Evolutionary conservation across 352 stramenopile species (phyloP).

Genomic region (Phytophthora ohioensis): DNA sequence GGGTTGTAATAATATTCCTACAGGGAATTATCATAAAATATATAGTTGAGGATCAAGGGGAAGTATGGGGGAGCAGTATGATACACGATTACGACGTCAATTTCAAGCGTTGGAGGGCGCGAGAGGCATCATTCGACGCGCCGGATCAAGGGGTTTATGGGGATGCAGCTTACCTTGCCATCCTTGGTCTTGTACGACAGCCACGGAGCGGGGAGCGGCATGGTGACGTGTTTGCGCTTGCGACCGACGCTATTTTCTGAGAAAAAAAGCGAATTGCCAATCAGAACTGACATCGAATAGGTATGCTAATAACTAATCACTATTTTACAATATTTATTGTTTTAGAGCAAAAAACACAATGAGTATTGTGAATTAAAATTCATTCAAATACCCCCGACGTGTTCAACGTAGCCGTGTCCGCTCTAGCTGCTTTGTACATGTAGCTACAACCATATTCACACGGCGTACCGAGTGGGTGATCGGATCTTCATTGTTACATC

Average conservation of each 20-base stretch:
- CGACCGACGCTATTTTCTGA: conserved; percentile 26
- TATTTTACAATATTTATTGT: too few species aligned
- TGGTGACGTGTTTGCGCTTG: conserved; percentile 31
- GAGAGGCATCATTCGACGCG: conserved; percentile 2
- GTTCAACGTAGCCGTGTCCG: too few species aligned
- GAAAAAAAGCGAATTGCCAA: conserved; percentile 12
- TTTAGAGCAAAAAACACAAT: too few species aligned
- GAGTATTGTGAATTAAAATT: too few species aligned
- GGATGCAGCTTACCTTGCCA: conserved; percentile 63
- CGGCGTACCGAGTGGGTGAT: too few species aligned
- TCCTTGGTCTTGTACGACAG: conserved; percentile 89
- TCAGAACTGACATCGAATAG: too few species aligned
- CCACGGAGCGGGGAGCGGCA: conserved; percentile 86
- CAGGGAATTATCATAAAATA: conserved; percentile 6
- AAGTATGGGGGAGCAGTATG: neutral
- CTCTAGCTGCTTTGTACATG: too few species aligned
- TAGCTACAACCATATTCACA: too few species aligned
- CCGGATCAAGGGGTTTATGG: neutral
- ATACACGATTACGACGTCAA: conserved; percentile 2
- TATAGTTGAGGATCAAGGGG: neutral
- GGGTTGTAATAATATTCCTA: conserved; percentile 93
- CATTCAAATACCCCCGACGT: too few species aligned
- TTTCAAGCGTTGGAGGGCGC: neutral
- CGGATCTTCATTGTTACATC: too few species aligned
- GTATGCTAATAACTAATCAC: too few species aligned